These are phyloP conservation scores for Stachybotrys echinatus DNA, from an alignment of 2,329 filamentous ascomycete genomes.

Conservation along the genomic window DNA sequence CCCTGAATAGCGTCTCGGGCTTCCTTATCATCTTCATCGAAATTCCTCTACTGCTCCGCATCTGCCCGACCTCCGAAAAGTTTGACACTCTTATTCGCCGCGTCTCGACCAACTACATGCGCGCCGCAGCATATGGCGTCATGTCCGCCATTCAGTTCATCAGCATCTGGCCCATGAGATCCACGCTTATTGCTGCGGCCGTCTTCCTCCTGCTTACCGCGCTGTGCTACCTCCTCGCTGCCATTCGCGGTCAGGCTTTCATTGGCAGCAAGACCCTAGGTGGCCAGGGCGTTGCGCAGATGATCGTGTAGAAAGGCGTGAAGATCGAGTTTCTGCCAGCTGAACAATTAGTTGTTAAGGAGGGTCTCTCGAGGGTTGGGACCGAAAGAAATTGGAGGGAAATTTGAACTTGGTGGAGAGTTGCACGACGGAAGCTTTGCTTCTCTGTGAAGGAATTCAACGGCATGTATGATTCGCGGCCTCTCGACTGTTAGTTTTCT, in stretches of 20 bases:
- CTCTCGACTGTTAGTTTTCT: background rate
- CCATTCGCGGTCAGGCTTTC: constrained; percentile 77
- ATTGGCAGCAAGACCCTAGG: constrained; percentile 94
- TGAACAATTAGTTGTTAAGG: too few species aligned
- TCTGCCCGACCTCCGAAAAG: constrained; percentile 87
- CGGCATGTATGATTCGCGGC: background rate
- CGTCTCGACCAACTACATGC: constrained; percentile 96
- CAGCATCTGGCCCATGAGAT: constrained; percentile 59
- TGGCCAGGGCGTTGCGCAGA: constrained; percentile 89
- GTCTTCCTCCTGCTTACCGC: constrained; percentile 73
- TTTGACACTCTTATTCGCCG: constrained; percentile 89
- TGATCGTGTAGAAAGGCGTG: constrained; percentile 80
- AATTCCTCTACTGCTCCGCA: constrained; percentile 89
- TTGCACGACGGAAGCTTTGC: background rate
- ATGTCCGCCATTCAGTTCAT: constrained; percentile 85
- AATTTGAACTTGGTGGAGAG: background rate
- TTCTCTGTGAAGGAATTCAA: background rate
- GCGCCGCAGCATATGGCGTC: constrained; percentile 75
- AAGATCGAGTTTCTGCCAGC: too few species aligned
- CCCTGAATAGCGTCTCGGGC: constrained; percentile 51
- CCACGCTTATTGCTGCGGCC: constrained; percentile 79
- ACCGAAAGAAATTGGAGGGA: too few species aligned
- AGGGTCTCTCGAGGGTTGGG: too few species aligned
- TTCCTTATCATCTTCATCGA: constrained; percentile 81
- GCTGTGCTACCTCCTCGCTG: constrained; percentile 75